Base-by-base conservation (phyloP, 768 basidiomycete genomes). In the Amanita phalloides region DNA sequence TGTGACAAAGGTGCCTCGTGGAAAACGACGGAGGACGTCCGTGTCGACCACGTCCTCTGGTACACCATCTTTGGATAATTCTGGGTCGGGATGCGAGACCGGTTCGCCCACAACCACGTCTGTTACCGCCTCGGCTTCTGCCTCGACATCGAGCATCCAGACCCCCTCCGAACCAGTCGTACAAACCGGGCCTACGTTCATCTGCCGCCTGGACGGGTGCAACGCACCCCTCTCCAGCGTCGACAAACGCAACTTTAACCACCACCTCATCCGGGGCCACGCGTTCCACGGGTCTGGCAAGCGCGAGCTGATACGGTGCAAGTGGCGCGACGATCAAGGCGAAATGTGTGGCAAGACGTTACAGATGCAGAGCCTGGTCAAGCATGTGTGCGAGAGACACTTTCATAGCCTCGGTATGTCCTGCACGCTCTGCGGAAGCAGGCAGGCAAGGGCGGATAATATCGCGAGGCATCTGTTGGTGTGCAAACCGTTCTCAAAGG, bases 361-460 rank as follows among this genome's bases (percentile, higher is more conserved):
- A 13, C 32, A 52, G 23, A 35, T 45, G 21, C 51, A 45, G 21
- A 45, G 43, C 26, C 17, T 52, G 11, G 35, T 37, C 17, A 52
- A 52, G 35, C 51, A 52, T 25, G 36, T 52, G 17, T 52, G 51
- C 25, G 51, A 52, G 36, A 36, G n/a, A 9, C 51, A 52, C 28
- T 36, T 52, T 9, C 17, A 45, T 28, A 52, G 43, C 20, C 25
- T 52, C 23, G 43, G 35, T n/a, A 25, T 14, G 33, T 26, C 21
- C 7, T 52, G 51, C 43, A 11, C 42, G 43, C 32, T 52, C 13
- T 52, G 51, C 23, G 33, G 23, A 3, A 45, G 33, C 26, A 14
- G 13, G 11, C 51, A 52, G 33, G 51, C 51, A 13, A 20, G 51
- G 33, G 23, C 25, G n/a, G 51, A 45, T 36, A 52, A 52, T 45